Evolutionary conservation across 371 early-diverging fungal genomes (phyloP).

Genomic region (Smittium mucronatum): DNA sequence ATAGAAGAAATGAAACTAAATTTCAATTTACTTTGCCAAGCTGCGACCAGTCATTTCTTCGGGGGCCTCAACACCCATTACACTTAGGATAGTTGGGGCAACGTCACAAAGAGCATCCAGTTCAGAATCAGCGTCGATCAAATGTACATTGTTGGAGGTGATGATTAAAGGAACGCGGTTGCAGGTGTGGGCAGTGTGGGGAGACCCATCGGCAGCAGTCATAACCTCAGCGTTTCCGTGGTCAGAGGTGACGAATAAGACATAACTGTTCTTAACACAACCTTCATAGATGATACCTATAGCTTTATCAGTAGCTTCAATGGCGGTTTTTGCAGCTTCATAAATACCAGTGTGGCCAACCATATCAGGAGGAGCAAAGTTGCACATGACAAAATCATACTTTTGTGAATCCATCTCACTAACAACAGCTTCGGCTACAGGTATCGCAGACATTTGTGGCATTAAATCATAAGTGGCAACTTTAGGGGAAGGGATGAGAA

Average conservation of each 20-base stretch:
- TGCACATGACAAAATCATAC: conserved; percentile 95
- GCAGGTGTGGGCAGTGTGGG: conserved; percentile 95
- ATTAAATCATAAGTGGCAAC: conserved; percentile 95
- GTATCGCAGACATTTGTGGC: conserved; percentile 90
- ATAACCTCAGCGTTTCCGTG: conserved; percentile 99
- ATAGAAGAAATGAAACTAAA: no score
- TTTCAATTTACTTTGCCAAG: conserved; percentile 12
- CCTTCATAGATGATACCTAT: conserved; percentile 90
- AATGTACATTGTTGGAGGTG: conserved; percentile 39
- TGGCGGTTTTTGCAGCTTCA: conserved; percentile 85
- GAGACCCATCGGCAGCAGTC: conserved; percentile 72
- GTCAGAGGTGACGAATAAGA: conserved; percentile 95
- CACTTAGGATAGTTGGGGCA: conserved; percentile 91
- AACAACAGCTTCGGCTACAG: conserved; percentile 84
- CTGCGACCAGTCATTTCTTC: conserved; percentile 92
- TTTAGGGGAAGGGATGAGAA: conserved; percentile 81
- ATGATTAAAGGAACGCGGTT: conserved; percentile 91
- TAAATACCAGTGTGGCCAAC: conserved; percentile 99
- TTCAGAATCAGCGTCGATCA: conserved; percentile 30
- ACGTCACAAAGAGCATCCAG: conserved; percentile 85
- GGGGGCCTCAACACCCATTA: conserved; percentile 88
- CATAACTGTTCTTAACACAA: conserved; percentile 78
- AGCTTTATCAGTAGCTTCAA: conserved; percentile 86
- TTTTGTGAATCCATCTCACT: conserved; percentile 58
- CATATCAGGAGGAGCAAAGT: conserved; percentile 99